phyloP scores from a whole-genome alignment of 2,329 filamentous ascomycete genomes.

The Juglanconis juglandina region DNA sequence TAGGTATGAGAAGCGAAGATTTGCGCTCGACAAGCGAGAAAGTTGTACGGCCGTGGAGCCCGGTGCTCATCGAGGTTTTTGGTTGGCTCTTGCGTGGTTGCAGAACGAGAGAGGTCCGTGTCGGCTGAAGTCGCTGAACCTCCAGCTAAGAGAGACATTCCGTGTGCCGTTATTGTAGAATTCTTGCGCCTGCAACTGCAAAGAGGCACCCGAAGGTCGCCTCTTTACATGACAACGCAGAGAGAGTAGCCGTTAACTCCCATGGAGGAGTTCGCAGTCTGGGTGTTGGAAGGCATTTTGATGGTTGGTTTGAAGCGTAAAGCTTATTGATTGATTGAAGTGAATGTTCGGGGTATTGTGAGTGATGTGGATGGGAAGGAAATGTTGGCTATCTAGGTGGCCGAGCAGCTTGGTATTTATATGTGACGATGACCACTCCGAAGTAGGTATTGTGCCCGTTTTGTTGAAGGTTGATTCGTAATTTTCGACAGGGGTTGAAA shows the following conservation, averaged over 20 bases:
- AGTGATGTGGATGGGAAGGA: conserved; percentile 22
- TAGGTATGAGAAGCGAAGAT: neutral
- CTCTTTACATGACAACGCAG: conserved; percentile 33
- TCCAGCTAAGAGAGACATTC: neutral
- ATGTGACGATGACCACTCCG: neutral
- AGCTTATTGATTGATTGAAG: conserved; percentile 16
- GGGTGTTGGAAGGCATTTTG: conserved; percentile 31
- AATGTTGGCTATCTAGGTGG: neutral
- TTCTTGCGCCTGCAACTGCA: conserved; percentile 1
- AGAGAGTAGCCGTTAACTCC: conserved; percentile 26
- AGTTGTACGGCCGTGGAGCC: neutral
- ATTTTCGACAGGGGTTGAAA: neutral
- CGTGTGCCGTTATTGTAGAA: neutral
- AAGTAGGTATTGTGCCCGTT: neutral
- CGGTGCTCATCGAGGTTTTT: neutral
- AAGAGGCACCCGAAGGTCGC: neutral
- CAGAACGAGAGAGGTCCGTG: neutral
- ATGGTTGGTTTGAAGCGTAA: conserved; percentile 13
- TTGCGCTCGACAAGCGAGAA: neutral
- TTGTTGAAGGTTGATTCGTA: neutral
- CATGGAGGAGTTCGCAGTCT: conserved; percentile 26
- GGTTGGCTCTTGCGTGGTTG: neutral
- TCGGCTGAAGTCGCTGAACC: neutral
- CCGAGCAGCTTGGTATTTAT: conserved; percentile 22
- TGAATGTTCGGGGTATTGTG: conserved; percentile 17